Evolutionary conservation across 805 yeast genomes (phyloP), one percentile per base, ranked within the genome.

Genomic region (Saturnispora hagleri): DNA sequence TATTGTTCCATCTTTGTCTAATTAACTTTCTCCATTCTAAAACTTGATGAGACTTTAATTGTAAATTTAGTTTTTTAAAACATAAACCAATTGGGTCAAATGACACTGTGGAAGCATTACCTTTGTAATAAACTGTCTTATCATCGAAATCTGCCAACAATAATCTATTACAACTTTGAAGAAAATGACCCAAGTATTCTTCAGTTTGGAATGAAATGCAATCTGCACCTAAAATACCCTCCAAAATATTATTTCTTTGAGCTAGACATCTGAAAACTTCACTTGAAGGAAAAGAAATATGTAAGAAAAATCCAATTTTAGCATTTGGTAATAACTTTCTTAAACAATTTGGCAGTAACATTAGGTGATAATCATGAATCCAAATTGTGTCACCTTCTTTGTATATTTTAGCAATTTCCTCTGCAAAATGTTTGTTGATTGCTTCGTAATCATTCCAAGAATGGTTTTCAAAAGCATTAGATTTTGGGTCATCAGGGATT

Each of bases 231-330:
- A 93, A 71, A 69, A 91, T 74, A 20, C 99, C 99, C 54, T 77
- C 74, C 15, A 93, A 71, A 13, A 93, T 73, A 12, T 77, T 77
- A 47, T 80, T 81, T 60, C 99, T 76, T 60, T 89, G 93, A 1
- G 98, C 96, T 55, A 91, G 77, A 61, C 97, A 90, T 57, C 98
- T 76, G 69, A 90, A 93, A 3, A 91, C 96, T 66, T 91, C 99
- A 52, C 91, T 82, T 3, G 96, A 86, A 8, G 99, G 99, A 71
- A 91, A 91, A 1, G 98, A 86, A 13, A 91, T 87, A 62, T 93
- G 99, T 52, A 93, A 72, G 67, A 89, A 93, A 59, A 90, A 86
- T 0, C 97, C 97, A 58, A 93, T 89, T 56, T 84, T 81, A 2
- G 96, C 97, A 52, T 80, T 66, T 4, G 97, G 97, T 22, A 89